Evolutionary conservation across 179 eudicot genomes (phyloP), one percentile per base, ranked within the genome.

Genomic region (Drosera spatulata): DNA sequence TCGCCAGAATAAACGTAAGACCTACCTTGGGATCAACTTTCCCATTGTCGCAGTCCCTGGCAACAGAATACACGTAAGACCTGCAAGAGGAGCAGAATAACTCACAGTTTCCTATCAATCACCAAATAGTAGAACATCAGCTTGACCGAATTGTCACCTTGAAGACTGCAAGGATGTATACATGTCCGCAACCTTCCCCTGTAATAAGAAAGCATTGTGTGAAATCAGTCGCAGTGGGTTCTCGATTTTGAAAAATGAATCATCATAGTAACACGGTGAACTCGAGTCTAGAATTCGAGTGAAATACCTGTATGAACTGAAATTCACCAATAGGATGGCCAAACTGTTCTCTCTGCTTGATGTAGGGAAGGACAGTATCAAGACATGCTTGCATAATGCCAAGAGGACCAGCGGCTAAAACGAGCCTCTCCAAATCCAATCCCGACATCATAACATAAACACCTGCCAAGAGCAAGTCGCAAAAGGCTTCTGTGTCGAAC

Each of bases 381-480:
- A 93, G 87, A 73, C 91, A 93, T 62, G 97, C 83, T 71, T 93
- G 99, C 99, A 93, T 93, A 42, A 93, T 71, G 44, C 99, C 99
- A 59, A 93, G 79, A 61, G 99, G 99, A 22, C 94, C 99, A 68
- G 79, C 88, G 8, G 99, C 71, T 71, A 93, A 69, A 56, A 93
- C 93, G 63, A 88, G 95, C 69, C 99, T 74, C 73, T 93, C 99
- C 79, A 93, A 74, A 79, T 93, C 99, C 57, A 93, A 77, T 71
- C 99, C 99, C 47, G 97, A 93, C 99, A 93, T 84, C 99, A 93
- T 81, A 50, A 93, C 99, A 81, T 93, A 93, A 56, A 89, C 99
- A 51, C 99, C 99, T 93, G 86, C 41, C 53, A 51, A 40, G 33
- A 7, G 56, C 50, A 57, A 58, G 41, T 33, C 40, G 40, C 41